Base-by-base conservation (phyloP, 148 eudicot species). In the Cornus controversa region DNA sequence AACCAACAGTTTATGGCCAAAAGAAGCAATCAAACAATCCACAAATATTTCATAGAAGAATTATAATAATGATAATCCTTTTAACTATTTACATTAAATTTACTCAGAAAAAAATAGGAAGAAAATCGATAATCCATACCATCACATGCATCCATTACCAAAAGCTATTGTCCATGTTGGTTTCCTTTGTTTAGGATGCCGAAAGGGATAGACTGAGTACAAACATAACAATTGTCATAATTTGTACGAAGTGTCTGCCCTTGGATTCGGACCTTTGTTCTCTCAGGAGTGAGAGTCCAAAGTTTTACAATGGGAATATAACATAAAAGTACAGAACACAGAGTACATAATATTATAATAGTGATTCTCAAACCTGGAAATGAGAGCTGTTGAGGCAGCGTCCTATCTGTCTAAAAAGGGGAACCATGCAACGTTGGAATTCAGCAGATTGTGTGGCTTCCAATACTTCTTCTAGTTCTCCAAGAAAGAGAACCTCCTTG, bases 361-460 rank as follows among this genome's bases (percentile, higher is more conserved):
- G 5, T 25, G 27, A 54, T 25, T 36, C 24, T n/a, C 72, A 75
- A 69, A 87, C 90, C 90, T 87, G 90, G 82, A 87, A 87, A 77
- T 87, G 88, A 27, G 85, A 74, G 78, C 90, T 87, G 37, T 81
- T 87, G 77, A 87, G 82, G 82, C 90, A 78, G 40, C 86, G 85
- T 53, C 83, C 86, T 42, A 87, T 83, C 77, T 82, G 88, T 78
- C 80, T 77, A 70, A 85, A 85, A 60, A 87, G 82, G 68, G 90
- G 88, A 81, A 85, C 86, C 88, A 87, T 87, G 73, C 90, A 85
- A 45, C 90, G 78, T 64, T 85, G 86, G 68, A 87, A 87, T 74
- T 87, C 90, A 2, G 77, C 75, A 72, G 85, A 67, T 50, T 87
- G 90, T 4, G 90, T 87, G 42, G 58, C 85, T 69, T 87, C 90